Evolutionary conservation across 2,329 filamentous ascomycete genomes (phyloP), one percentile per base, ranked within the genome.

Genomic region (Apiospora aurea): DNA sequence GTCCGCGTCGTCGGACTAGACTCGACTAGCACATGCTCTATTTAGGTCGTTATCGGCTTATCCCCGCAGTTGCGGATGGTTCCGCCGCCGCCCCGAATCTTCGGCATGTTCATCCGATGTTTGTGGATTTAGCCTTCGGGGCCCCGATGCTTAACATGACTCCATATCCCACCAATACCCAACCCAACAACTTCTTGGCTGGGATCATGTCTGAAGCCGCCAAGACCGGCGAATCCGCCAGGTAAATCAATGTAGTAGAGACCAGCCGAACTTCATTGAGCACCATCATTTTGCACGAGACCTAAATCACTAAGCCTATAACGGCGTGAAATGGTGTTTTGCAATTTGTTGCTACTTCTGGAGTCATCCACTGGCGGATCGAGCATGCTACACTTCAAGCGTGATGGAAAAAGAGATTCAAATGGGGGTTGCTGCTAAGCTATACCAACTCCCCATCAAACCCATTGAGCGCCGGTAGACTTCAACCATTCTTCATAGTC

Each of bases 401-500:
- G 34, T 38, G 34, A 8, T 38, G 34, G 26, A 29, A 38, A 2
- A 38, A 1, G 34, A 18, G 16, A 46, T 46, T 0, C 44, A 18
- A 13, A 51, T 26, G 24, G 24, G 24, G 4, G 51, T 29, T 7
- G 51, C 24, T 53, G 51, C 11, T 16, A 2, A 5, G 26, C 53
- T n/a, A 29, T 8, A 5, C 10, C 44, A 8, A 7, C 47, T 61
- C 29, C 18, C 3, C 18, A 38, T 61, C 53, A 61, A 61, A 46
- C 29, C 66, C 66, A 67, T 34, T 67, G 66, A 3, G 10, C n/a
- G 7, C 41, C 66, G 11, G 5, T 67, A 34, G 41, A 26, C n/a
- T 67, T 41, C 6, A 67, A 44, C 70, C 70, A 67, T 5, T 51
- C 70, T 6, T 21, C 44, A 26, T 71, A 71, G 44, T 67, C 44